phyloP scores from a whole-genome alignment of 208 protist species.

The Acanthamoeba royreba region DNA sequence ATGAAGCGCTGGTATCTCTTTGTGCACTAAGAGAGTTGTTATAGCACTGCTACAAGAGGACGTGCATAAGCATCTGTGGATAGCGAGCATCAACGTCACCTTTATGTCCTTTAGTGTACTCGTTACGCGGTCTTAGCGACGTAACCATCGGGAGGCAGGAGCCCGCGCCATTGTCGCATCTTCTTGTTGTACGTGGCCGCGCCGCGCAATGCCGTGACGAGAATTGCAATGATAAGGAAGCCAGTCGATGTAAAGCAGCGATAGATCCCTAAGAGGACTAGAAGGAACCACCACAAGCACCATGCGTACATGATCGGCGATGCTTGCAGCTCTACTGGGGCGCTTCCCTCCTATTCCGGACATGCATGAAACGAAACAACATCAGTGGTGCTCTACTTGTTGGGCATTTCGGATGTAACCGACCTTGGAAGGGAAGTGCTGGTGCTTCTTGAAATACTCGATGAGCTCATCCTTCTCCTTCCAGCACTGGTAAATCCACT shows the following conservation, averaged over 20 bases:
- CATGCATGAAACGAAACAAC: background rate
- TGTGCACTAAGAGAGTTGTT: no score
- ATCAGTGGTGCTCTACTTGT: no score
- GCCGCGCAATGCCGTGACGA: background rate
- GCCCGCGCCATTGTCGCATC: background rate
- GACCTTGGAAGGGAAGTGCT: background rate
- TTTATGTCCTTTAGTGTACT: no score
- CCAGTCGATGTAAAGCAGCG: background rate
- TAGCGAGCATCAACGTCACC: no score
- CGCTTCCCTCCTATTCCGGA: background rate
- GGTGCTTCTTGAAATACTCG: conserved; percentile 13
- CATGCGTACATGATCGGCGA: background rate
- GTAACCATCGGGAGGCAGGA: background rate
- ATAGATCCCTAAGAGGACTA: background rate
- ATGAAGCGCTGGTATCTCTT: no score
- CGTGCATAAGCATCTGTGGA: no score
- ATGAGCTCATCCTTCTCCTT: conserved; percentile 18
- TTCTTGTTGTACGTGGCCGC: background rate
- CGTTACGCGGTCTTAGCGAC: background rate
- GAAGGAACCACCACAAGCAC: background rate
- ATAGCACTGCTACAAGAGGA: no score
- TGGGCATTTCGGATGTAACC: no score
- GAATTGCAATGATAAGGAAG: background rate
- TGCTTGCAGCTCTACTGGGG: background rate
- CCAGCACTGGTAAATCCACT: conserved; percentile 15